Conservation (phyloP, 2,329 filamentous ascomycete species). For the Gnomoniopsis sp. region DNA sequence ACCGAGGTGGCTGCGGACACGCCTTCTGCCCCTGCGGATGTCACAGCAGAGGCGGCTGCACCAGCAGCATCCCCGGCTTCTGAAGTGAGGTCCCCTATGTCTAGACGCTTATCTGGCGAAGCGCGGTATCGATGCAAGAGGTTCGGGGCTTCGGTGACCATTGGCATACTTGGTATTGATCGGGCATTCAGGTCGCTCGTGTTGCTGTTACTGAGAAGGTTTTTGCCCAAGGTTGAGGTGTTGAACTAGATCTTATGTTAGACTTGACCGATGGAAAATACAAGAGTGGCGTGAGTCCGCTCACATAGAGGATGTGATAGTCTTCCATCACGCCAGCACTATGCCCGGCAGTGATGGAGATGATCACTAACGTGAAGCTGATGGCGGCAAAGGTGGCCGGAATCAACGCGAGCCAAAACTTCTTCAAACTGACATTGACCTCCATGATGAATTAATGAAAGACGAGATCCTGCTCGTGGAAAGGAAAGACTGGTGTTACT, state of each 20-base stretch:
- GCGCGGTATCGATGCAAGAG: constrained; percentile 23
- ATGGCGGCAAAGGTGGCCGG: constrained; percentile 31
- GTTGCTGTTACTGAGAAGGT: constrained; percentile 29
- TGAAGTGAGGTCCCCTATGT: constrained; percentile 20
- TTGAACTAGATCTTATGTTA: constrained; percentile 31
- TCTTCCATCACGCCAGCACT: constrained; percentile 34
- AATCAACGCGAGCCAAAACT: constrained; percentile 15
- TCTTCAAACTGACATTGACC: not conserved
- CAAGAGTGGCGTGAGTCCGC: constrained; percentile 11
- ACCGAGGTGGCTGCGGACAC: not conserved
- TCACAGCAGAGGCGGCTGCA: constrained; percentile 3
- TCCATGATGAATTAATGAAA: not conserved
- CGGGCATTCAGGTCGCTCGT: constrained; percentile 11
- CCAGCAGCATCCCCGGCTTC: constrained; percentile 17
- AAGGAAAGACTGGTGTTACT: not conserved
- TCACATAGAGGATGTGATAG: constrained; percentile 36
- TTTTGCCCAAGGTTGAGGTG: constrained; percentile 37
- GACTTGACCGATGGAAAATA: not conserved
- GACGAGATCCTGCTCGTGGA: not conserved
- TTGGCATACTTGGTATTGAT: constrained; percentile 1
- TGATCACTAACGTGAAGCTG: constrained; percentile 33
- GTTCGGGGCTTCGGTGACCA: constrained; percentile 22
- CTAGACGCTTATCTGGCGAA: constrained; percentile 21
- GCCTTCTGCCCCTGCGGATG: not conserved
- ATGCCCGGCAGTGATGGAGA: constrained; percentile 36